phyloP scores from a whole-genome alignment of 1,139 yeast species.

The Pichia sp. region DNA sequence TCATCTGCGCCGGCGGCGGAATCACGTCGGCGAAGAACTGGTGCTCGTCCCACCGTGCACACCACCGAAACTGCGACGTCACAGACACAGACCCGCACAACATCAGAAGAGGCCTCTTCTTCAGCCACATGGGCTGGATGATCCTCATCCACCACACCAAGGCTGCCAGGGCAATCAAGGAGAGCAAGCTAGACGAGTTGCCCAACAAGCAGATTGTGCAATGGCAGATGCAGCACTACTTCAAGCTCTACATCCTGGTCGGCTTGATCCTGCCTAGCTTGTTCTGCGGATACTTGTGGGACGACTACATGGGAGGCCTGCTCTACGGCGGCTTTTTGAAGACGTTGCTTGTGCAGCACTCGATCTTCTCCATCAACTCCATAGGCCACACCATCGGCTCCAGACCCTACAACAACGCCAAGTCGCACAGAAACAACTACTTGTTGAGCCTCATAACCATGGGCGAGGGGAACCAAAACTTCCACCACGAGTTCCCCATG shows the following conservation, averaged over 20 bases:
- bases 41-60: slow-evolving; percentile 65
- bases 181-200: slow-evolving; percentile 34
- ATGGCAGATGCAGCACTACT: slow-evolving; percentile 58
- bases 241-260: slow-evolving; percentile 41
- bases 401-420: slow-evolving; percentile 62
- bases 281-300: slow-evolving; percentile 41
- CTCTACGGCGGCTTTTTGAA: slow-evolving; percentile 61
- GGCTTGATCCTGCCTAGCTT: slow-evolving; percentile 48
- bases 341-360: slow-evolving; percentile 51
- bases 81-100: slow-evolving; percentile 67
- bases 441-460: slow-evolving; percentile 51
- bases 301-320: slow-evolving; percentile 52
- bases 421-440: slow-evolving; percentile 48
- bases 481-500: slow-evolving; percentile 71
- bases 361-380: slow-evolving; percentile 53
- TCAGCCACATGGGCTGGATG: slow-evolving; percentile 66
- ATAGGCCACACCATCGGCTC: slow-evolving; percentile 54
- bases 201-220: slow-evolving; percentile 39
- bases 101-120: slow-evolving; percentile 52
- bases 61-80: slow-evolving; percentile 59
- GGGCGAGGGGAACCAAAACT: slow-evolving; percentile 66
- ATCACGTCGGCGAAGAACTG: slow-evolving; percentile 60
- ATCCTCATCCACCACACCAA: slow-evolving; percentile 48
- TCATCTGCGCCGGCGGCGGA: slow-evolving; percentile 58
- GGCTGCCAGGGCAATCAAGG: slow-evolving; percentile 34